phyloP scores from a whole-genome alignment of 2,329 filamentous ascomycete species.

The Trichoderma aggressivum region DNA sequence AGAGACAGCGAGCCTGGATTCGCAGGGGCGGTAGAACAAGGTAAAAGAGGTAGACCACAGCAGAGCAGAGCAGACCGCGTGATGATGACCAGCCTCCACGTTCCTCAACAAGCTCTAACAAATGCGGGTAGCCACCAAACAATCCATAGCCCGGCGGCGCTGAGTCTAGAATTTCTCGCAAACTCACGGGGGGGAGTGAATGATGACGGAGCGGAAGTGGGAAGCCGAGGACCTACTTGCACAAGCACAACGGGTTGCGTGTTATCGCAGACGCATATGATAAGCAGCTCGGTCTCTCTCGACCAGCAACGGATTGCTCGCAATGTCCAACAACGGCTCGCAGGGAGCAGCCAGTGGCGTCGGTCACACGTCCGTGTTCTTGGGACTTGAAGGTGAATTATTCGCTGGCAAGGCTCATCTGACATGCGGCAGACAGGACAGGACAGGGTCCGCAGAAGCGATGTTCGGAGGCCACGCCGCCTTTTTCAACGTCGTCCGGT shows the following conservation, averaged over 20 bases:
- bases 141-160: not conserved
- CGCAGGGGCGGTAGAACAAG: not conserved
- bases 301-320: not conserved
- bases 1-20: not conserved
- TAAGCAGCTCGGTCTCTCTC: not conserved
- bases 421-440: not conserved
- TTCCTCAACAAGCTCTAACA: constrained; percentile 8
- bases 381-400: not conserved
- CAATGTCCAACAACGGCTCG: not conserved
- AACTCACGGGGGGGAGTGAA: not conserved
- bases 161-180: not conserved
- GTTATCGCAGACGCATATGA: not conserved
- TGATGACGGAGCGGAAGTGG: not conserved
- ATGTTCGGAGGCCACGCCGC: constrained; percentile 13
- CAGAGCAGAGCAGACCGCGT: constrained; percentile 20
- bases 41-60: not conserved
- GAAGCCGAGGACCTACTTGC: not conserved
- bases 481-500: not conserved
- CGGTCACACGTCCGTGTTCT: not conserved
- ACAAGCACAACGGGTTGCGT: not conserved
- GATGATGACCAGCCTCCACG: constrained; percentile 18
- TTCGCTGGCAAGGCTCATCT: not conserved
- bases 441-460: not conserved
- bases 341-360: not conserved
- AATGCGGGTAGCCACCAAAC: constrained; percentile 22